phyloP scores from a whole-genome alignment of 306 rosid genomes.

The Rosa rugosa region DNA sequence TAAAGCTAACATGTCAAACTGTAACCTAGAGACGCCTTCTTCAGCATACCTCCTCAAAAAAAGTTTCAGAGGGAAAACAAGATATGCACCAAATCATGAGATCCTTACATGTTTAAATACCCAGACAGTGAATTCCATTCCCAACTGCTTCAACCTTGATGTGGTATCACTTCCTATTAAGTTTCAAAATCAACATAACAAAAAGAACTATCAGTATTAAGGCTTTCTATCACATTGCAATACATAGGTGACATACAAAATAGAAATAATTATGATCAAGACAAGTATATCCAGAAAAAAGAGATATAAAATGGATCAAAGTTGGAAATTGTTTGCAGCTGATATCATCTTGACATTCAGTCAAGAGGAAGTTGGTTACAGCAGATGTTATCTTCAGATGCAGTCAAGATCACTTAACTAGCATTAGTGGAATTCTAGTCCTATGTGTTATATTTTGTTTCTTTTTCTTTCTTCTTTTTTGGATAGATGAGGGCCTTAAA shows the following conservation, averaged over 20 bases:
- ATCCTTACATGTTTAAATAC: slow-evolving; percentile 91
- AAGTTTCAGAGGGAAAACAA: slow-evolving; percentile 7
- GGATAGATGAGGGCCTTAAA: neutral
- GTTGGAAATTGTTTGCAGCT: neutral
- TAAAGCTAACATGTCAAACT: neutral
- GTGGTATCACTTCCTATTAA: slow-evolving; percentile 76
- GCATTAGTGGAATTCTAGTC: neutral
- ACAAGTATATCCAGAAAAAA: neutral
- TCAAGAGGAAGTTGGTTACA: neutral
- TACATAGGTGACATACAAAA: neutral
- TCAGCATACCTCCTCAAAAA: neutral
- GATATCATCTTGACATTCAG: neutral
- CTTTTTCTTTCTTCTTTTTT: neutral
- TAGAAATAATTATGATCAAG: neutral
- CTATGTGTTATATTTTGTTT: neutral
- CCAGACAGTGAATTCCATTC: slow-evolving; percentile 99
- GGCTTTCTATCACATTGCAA: slow-evolving; percentile 2
- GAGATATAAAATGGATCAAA: neutral
- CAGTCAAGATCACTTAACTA: neutral
- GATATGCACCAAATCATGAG: slow-evolving; percentile 26
- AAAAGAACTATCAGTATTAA: slow-evolving; percentile 9
- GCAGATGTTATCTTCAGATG: neutral
- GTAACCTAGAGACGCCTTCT: neutral
- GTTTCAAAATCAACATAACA: slow-evolving; percentile 30
- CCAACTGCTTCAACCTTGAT: slow-evolving; percentile 87